Percentiles rank a stretch among this genome's conserved stretches.
Conservation (phyloP, 2,329 filamentous ascomycete species). For the Myriosclerotinia duriaeana region DNA sequence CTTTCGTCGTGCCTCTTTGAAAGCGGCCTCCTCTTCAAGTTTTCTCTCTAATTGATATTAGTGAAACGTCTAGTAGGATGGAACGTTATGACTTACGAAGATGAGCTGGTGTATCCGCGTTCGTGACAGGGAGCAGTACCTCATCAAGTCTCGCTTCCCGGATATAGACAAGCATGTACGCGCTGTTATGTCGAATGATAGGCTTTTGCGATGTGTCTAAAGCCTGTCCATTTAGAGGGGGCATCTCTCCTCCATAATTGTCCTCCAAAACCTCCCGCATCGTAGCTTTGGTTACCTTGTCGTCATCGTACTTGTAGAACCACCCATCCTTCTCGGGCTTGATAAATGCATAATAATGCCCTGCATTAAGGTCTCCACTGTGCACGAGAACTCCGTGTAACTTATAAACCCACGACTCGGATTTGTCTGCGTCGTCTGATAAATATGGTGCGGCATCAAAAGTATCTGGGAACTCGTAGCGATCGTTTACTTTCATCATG, state of each 20-base stretch:
- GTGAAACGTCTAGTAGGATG: slow-evolving; percentile 16
- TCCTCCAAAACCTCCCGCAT: slow-evolving; percentile 90
- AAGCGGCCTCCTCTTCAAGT: slow-evolving; percentile 78
- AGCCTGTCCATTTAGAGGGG: slow-evolving; percentile 47
- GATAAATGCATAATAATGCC: slow-evolving; percentile 96
- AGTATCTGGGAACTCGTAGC: slow-evolving; percentile 82
- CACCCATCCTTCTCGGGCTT: slow-evolving; percentile 90
- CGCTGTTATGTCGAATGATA: slow-evolving; percentile 71
- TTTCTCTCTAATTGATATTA: slow-evolving; percentile 56
- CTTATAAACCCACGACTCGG: slow-evolving; percentile 88
- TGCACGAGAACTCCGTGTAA: slow-evolving; percentile 94
- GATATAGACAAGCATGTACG: slow-evolving; percentile 99
- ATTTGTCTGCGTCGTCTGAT: slow-evolving; percentile 79
- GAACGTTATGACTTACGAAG: slow-evolving; percentile 57
- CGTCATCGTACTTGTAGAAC: slow-evolving; percentile 97
- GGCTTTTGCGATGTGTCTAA: slow-evolving; percentile 56
- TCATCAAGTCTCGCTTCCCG: slow-evolving; percentile 81
- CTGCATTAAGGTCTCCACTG: slow-evolving; percentile 93
- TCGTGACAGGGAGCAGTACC: slow-evolving; percentile 73
- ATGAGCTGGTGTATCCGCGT: slow-evolving; percentile 77
- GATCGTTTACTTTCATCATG: slow-evolving; percentile 98
- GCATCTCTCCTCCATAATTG: slow-evolving; percentile 82
- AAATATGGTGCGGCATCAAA: slow-evolving; percentile 87
- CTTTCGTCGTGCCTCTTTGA: slow-evolving; percentile 73
- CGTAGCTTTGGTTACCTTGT: slow-evolving; percentile 92